These are phyloP conservation scores for Litchi chinensis DNA, from an alignment of 345 rosid genomes.

Conservation along the genomic window DNA sequence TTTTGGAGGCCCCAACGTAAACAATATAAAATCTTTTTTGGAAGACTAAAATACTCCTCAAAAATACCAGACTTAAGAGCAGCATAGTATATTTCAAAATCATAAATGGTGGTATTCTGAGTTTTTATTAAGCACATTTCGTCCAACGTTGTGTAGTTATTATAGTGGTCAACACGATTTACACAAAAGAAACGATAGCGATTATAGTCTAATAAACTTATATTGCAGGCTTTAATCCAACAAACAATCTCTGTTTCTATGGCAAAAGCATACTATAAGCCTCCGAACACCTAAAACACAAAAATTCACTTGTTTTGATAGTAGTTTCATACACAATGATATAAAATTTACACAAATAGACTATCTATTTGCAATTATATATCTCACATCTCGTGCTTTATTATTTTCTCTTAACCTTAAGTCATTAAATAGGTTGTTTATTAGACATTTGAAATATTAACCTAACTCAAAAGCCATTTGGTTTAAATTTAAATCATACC, in stretches of 20 bases:
- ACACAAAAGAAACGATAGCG: too few species aligned
- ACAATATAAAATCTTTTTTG: slow-evolving; percentile 38
- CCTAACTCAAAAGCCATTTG: too few species aligned
- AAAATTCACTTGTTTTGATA: neutral
- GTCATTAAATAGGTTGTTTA: too few species aligned
- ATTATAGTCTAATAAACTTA: too few species aligned
- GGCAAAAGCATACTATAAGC: slow-evolving; percentile 39
- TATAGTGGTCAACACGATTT: too few species aligned
- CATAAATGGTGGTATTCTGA: slow-evolving; percentile 15
- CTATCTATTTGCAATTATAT: too few species aligned
- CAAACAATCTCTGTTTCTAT: neutral
- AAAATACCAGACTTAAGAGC: slow-evolving; percentile 41
- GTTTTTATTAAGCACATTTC: slow-evolving; percentile 24
- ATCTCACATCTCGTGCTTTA: too few species aligned
- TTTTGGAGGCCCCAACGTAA: slow-evolving; percentile 46
- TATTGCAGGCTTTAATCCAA: slow-evolving; percentile 12
- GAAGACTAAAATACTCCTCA: slow-evolving; percentile 26
- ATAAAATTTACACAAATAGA: too few species aligned
- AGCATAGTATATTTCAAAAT: slow-evolving; percentile 39
- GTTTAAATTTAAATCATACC: too few species aligned
- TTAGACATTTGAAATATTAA: too few species aligned
- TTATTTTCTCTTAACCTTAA: too few species aligned
- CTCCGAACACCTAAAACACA: slow-evolving; percentile 12
- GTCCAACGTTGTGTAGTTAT: neutral
- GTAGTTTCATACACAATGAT: too few species aligned